Evolutionary conservation across 768 basidiomycete species (phyloP).

Genomic region (Suillus placidus): DNA sequence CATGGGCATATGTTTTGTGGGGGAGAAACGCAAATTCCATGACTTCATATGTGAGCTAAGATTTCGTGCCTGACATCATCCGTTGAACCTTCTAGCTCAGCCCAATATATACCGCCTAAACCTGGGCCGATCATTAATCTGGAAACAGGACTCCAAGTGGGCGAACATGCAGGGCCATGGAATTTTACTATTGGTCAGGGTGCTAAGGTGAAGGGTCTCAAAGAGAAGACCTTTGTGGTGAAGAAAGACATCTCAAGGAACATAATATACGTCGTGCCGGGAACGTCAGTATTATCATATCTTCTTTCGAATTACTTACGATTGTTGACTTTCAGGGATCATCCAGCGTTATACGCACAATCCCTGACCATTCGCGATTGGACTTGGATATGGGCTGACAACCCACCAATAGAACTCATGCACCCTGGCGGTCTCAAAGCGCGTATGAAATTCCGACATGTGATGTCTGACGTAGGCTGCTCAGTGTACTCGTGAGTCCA

Average conservation of each 20-base stretch:
- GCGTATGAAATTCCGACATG: constrained; percentile 68
- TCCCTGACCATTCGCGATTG: constrained; percentile 51
- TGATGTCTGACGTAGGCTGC: constrained; percentile 59
- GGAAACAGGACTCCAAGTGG: constrained; percentile 54
- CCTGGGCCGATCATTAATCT: constrained; percentile 71
- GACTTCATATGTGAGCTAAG: constrained; percentile 63
- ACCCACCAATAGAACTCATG: constrained; percentile 50
- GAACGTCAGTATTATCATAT: constrained; percentile 49
- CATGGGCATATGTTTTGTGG: constrained; percentile 95
- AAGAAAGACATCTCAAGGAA: constrained; percentile 67
- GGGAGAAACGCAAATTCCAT: constrained; percentile 71
- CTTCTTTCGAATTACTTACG: neutral
- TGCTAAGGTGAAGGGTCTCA: constrained; percentile 64
- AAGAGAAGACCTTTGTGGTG: constrained; percentile 69
- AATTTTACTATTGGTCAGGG: constrained; percentile 85
- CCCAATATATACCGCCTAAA: constrained; percentile 70
- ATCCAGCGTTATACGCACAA: constrained; percentile 55
- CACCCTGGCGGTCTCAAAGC: constrained; percentile 48
- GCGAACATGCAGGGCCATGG: constrained; percentile 77
- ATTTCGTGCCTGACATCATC: neutral
- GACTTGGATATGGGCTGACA: constrained; percentile 76
- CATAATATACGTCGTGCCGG: constrained; percentile 75
- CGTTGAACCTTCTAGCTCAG: constrained; percentile 40
- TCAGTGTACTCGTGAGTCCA: constrained; percentile 49
- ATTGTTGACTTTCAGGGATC: constrained; percentile 45